A percentile compares a stretch with the other conserved stretches of the same genome.
These are phyloP conservation scores for Chytridium lagenaria DNA, from an alignment of 371 early-diverging fungal genomes.

Conservation along the genomic window DNA sequence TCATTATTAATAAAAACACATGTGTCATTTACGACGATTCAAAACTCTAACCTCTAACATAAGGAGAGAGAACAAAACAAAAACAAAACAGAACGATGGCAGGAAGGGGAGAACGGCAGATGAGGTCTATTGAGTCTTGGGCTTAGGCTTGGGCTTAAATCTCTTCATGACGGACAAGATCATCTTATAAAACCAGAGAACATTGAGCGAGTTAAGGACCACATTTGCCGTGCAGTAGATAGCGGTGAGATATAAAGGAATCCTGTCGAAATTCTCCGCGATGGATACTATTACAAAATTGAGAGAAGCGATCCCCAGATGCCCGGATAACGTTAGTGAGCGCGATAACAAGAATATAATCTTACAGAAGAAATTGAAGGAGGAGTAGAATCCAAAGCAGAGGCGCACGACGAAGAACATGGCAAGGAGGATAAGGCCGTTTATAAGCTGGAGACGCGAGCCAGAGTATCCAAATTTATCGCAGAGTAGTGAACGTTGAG, in stretches of 20 bases:
- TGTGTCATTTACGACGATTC: too few relatives aligned
- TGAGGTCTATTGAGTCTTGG: too few relatives aligned
- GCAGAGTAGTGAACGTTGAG: constrained; percentile 94
- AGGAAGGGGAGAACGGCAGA: too few relatives aligned
- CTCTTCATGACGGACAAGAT: constrained; percentile 48
- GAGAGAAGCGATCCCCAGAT: neutral
- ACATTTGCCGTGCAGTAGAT: constrained; percentile 71
- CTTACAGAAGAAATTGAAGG: constrained; percentile 66
- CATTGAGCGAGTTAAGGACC: constrained; percentile 70
- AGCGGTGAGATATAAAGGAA: constrained; percentile 61
- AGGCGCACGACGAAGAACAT: constrained; percentile 82
- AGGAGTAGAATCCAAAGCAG: constrained; percentile 79
- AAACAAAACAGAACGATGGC: too few relatives aligned
- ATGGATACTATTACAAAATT: constrained; percentile 24
- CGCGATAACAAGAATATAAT: constrained; percentile 11
- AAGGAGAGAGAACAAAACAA: neutral
- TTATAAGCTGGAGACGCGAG: constrained; percentile 74
- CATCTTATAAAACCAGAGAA: constrained; percentile 85
- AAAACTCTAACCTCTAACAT: too few relatives aligned
- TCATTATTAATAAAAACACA: too few relatives aligned
- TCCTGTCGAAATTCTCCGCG: constrained; percentile 44
- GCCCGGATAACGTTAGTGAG: too few relatives aligned
- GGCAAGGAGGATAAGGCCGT: constrained; percentile 74
- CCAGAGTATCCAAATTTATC: constrained; percentile 60
- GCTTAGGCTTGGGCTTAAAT: constrained; percentile 26